Percentiles rank a stretch among this genome's conserved stretches.
Evolutionary conservation across 352 stramenopile genomes (phyloP).

Genomic region (Pythium aristosporum): DNA sequence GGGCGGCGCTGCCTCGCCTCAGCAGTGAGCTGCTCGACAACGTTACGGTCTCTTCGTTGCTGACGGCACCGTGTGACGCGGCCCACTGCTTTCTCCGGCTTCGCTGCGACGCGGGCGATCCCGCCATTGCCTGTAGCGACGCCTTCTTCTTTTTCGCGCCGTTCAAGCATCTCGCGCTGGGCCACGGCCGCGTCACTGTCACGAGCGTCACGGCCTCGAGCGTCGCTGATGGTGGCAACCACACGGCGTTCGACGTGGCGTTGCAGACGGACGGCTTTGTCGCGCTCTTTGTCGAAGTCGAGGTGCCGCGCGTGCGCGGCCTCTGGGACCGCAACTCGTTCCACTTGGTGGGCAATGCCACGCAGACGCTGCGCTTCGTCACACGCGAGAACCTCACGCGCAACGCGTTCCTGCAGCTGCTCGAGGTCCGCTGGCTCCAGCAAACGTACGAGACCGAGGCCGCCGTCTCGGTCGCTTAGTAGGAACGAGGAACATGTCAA

Average conservation of each 20-base stretch:
- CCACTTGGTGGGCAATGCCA: conserved; percentile 61
- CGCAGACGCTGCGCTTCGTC: conserved; percentile 51
- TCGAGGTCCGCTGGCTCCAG: conserved; percentile 71
- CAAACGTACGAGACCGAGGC: conserved; percentile 44
- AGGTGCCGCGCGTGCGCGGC: conserved; percentile 41
- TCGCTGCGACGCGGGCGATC: conserved; percentile 22
- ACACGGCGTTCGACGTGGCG: conserved; percentile 39
- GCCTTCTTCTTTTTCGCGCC: conserved; percentile 65
- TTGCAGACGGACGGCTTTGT: conserved; percentile 50
- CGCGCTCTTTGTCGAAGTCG: conserved; percentile 78
- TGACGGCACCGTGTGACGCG: conserved; percentile 37
- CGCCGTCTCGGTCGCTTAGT: not conserved
- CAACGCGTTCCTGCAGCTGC: conserved; percentile 35
- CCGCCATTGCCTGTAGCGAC: conserved; percentile 34
- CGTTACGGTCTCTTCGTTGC: conserved; percentile 7
- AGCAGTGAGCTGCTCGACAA: conserved; percentile 12
- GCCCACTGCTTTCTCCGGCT: conserved; percentile 61
- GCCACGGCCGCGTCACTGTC: conserved; percentile 33
- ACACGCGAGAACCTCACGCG: conserved; percentile 24
- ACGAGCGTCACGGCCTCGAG: conserved; percentile 18
- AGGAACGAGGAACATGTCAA: not conserved
- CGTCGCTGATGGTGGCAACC: not conserved
- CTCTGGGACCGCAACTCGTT: conserved; percentile 78
- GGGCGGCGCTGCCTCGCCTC: conserved; percentile 1
- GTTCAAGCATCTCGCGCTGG: conserved; percentile 61